Evolutionary conservation across 352 stramenopile genomes (phyloP).

Genomic region (Phytophthora cryptogea): DNA sequence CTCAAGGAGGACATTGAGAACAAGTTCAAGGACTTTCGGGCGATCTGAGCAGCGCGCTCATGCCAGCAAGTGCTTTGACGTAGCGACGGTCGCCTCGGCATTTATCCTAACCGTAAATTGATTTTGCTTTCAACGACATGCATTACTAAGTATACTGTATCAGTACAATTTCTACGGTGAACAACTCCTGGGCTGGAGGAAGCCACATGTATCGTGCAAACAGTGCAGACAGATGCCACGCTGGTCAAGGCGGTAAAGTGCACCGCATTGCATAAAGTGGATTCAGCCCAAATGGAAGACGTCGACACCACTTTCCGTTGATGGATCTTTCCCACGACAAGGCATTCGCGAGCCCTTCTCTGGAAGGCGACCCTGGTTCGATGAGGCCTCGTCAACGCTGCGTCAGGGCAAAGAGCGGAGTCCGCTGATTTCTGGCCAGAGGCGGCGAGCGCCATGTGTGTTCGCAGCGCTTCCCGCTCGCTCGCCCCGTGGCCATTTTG

Average conservation of each 20-base stretch:
- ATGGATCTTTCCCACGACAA: not conserved
- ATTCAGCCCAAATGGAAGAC: too few species aligned
- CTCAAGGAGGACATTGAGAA: slow-evolving; percentile 92
- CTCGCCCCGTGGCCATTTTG: slow-evolving; percentile 7
- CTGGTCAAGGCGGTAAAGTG: too few species aligned
- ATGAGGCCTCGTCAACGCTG: too few species aligned
- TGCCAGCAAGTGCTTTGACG: not conserved
- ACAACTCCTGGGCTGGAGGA: not conserved
- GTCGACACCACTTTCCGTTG: too few species aligned
- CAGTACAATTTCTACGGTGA: too few species aligned
- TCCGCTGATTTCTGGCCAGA: slow-evolving; percentile 10
- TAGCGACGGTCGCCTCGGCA: not conserved
- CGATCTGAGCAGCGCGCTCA: slow-evolving; percentile 27
- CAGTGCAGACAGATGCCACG: too few species aligned
- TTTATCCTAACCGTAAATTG: slow-evolving; percentile 11
- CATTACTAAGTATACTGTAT: too few species aligned
- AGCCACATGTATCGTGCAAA: slow-evolving; percentile 6
- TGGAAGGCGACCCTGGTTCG: too few species aligned
- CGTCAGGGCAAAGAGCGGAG: not conserved
- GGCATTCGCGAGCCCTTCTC: too few species aligned
- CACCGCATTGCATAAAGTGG: too few species aligned
- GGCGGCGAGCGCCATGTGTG: slow-evolving; percentile 19
- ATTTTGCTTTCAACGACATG: slow-evolving; percentile 3
- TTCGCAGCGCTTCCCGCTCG: slow-evolving; percentile 14
- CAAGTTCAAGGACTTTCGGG: slow-evolving; percentile 90